A percentile compares a stretch with the other conserved stretches of the same genome.
Evolutionary conservation across 2,329 filamentous ascomycete genomes (phyloP).

Genomic region (Huntiella bhutanensis): DNA sequence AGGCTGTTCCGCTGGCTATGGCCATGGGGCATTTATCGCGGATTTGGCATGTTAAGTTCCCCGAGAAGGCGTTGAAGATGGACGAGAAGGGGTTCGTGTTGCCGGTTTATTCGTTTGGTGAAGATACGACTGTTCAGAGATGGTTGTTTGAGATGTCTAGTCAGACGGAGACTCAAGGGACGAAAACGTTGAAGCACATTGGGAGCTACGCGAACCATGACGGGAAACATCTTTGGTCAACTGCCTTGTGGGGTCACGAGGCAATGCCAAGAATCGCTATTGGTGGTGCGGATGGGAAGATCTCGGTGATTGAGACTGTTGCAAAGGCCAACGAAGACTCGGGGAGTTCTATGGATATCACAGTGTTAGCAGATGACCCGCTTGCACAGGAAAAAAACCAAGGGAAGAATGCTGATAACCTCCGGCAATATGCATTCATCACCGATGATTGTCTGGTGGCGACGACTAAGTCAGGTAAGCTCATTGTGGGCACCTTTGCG

Average conservation of each 20-base stretch:
- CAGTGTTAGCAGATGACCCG: constrained; percentile 3
- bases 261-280: constrained; percentile 35
- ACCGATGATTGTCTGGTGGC: constrained; percentile 32
- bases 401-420: constrained; percentile 19
- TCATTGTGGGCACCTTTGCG: constrained; percentile 29
- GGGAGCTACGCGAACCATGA: constrained; percentile 45
- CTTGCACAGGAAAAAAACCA: background rate
- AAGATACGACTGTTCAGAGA: constrained; percentile 58
- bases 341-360: constrained; percentile 10
- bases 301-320: constrained; percentile 27
- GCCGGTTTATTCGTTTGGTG: constrained; percentile 58
- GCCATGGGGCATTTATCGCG: constrained; percentile 75
- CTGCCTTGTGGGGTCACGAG: constrained; percentile 24
- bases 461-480: constrained; percentile 39
- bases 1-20: constrained; percentile 36
- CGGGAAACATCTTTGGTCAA: constrained; percentile 85
- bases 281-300: constrained; percentile 69
- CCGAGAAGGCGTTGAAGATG: constrained; percentile 17
- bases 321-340: background rate
- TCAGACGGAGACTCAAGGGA: constrained; percentile 4
- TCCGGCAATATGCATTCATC: constrained; percentile 47
- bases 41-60: constrained; percentile 72
- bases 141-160: constrained; percentile 41
- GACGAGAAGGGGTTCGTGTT: constrained; percentile 17
- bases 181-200: constrained; percentile 26